Percentiles rank a stretch among this genome's conserved stretches.
Evolutionary conservation across 345 rosid species (phyloP).

Genomic region (Brassica juncea): DNA sequence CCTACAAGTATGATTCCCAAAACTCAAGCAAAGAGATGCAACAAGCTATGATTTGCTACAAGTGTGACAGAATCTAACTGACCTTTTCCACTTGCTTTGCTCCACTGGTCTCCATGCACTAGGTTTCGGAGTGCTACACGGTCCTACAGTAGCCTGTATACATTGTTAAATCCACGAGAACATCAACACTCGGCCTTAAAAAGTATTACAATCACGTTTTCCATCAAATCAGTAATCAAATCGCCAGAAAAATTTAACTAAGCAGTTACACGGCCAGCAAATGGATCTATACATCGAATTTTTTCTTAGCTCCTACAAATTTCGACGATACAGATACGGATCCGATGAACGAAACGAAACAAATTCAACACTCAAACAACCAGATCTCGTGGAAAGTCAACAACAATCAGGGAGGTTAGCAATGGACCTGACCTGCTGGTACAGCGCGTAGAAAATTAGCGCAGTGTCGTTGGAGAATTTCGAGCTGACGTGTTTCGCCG

Average conservation of each 20-base stretch:
- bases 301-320: too few species aligned
- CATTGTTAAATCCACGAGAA: neutral
- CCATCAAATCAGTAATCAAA: neutral
- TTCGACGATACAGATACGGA: neutral
- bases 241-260: neutral
- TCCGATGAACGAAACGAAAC: neutral
- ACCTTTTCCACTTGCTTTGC: neutral
- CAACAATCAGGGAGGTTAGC: neutral
- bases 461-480: neutral
- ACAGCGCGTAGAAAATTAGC: neutral
- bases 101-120: neutral
- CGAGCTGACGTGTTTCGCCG: neutral
- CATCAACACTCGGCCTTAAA: neutral
- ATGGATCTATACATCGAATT: neutral
- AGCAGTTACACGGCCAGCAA: neutral
- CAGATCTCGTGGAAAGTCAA: neutral
- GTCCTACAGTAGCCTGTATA: neutral
- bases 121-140: neutral
- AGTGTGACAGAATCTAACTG: neutral
- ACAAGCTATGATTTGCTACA: too few species aligned
- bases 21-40: neutral
- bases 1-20: neutral
- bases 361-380: neutral
- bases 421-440: neutral
- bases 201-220: neutral